Evolutionary conservation across 768 basidiomycete genomes (phyloP), one percentile per base, ranked within the genome.

Genomic region (Phylloporus rhodoxanthus): DNA sequence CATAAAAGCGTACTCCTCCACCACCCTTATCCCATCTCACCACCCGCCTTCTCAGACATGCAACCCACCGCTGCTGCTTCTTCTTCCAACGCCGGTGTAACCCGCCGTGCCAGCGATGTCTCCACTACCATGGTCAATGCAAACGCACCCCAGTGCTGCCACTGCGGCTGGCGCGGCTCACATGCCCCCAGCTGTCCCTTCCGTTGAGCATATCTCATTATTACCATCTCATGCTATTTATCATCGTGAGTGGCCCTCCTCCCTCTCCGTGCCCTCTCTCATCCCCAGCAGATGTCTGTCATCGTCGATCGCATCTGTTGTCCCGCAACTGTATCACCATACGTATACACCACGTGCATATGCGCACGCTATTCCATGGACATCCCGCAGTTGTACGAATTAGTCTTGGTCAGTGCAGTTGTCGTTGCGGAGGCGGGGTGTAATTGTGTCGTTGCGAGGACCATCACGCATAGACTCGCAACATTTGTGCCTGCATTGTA

Each of bases 91-190:
- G 62, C 63, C 54, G 60, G 63, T 44, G 56, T 59, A 28, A 49
- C 36, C 51, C 57, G 59, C 43, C 54, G 54, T 47, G 54, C 60
- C 11, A 51, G 52, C 45, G 58, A 60, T 33, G 65, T 64, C 55
- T 54, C 67, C 52, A 47, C n/a, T n/a, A n/a, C 68, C 43, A 62
- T 69, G 30, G 63, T 73, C 45, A 70, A 79, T 70, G 71, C 74
- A 58, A 80, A 76, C 71, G 73, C 79, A n/a, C 83, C 85, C 52
- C 84, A 85, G 65, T 87, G 85, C 70, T 85, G 83, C 74, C 83
- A 85, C 64, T 87, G 85, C 55, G 84, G 84, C 57, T 83, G 74
- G 74, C 80, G 85, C 58, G 84, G 83, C 33, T 62, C 71, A 14
- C 75, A 77, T 55, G 64, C 79, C 23, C 77, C 80, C 30, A 74